Conservation (phyloP, 176 grass and related monocot genomes). For the Alloteropsis semialata region DNA sequence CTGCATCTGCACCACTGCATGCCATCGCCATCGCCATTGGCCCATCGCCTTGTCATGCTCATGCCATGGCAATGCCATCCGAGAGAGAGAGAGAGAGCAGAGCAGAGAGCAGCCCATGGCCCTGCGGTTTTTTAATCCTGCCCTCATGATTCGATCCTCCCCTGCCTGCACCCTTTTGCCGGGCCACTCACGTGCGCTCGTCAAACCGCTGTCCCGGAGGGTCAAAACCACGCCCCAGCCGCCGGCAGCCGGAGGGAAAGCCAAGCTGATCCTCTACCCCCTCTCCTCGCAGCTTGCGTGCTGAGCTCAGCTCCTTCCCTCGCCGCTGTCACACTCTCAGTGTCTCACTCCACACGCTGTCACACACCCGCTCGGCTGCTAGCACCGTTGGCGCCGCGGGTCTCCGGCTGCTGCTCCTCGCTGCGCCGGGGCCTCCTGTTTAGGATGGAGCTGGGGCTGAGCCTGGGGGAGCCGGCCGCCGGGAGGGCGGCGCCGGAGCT, state of each 20-base stretch:
- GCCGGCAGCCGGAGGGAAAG: too few species aligned
- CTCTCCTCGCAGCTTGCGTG: neutral
- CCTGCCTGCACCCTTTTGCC: slow-evolving; percentile 46
- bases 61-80: neutral
- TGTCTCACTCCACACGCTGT: neutral
- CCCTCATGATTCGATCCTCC: slow-evolving; percentile 36
- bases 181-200: slow-evolving; percentile 63
- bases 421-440: neutral
- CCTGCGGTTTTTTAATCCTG: slow-evolving; percentile 24
- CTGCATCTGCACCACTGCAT: too few species aligned
- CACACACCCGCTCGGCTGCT: neutral
- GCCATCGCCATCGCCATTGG: neutral
- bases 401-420: neutral
- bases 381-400: neutral
- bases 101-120: neutral
- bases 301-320: neutral
- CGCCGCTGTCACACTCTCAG: neutral
- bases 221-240: slow-evolving; percentile 41
- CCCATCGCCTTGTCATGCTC: too few species aligned
- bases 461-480: slow-evolving; percentile 50
- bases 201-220: slow-evolving; percentile 41
- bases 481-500: slow-evolving; percentile 33
- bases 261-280: neutral
- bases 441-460: slow-evolving; percentile 74
- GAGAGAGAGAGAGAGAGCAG: neutral